phyloP scores from a whole-genome alignment of 2,329 filamentous ascomycete genomes.

The Pezicula carpinea region DNA sequence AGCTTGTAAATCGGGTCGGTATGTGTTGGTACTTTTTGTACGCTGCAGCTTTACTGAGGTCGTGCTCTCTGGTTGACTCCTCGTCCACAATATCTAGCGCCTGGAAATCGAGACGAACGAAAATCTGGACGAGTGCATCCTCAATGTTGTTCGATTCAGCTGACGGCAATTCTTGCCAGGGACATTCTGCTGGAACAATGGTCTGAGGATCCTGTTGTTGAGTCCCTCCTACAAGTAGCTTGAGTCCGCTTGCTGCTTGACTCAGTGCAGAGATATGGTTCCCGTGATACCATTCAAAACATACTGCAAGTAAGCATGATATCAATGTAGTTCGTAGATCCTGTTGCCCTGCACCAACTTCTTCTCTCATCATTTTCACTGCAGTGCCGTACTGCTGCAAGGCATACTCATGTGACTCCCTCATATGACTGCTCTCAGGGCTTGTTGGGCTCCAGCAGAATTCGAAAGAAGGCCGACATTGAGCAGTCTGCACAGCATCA shows the following conservation, averaged over 20 bases:
- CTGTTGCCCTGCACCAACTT: neutral
- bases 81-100: neutral
- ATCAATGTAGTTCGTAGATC: neutral
- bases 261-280: neutral
- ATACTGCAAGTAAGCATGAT: slow-evolving; percentile 1
- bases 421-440: neutral
- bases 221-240: neutral
- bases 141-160: neutral
- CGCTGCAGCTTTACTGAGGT: neutral
- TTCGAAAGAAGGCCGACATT: neutral
- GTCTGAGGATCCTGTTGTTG: too few relatives aligned
- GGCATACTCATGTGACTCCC: neutral
- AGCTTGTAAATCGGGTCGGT: neutral
- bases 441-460: neutral
- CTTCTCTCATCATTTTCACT: neutral
- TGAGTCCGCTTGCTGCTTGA: slow-evolving; percentile 1
- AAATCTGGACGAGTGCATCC: neutral
- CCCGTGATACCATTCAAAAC: slow-evolving; percentile 1
- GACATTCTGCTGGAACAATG: too few relatives aligned
- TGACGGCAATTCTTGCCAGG: neutral
- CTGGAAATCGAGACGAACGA: neutral
- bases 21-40: neutral
- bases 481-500: slow-evolving; percentile 29
- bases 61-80: neutral
- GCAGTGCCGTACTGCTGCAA: neutral